Evolutionary conservation across 2,329 filamentous ascomycete genomes (phyloP).

Genomic region (Pezicula radicicola): DNA sequence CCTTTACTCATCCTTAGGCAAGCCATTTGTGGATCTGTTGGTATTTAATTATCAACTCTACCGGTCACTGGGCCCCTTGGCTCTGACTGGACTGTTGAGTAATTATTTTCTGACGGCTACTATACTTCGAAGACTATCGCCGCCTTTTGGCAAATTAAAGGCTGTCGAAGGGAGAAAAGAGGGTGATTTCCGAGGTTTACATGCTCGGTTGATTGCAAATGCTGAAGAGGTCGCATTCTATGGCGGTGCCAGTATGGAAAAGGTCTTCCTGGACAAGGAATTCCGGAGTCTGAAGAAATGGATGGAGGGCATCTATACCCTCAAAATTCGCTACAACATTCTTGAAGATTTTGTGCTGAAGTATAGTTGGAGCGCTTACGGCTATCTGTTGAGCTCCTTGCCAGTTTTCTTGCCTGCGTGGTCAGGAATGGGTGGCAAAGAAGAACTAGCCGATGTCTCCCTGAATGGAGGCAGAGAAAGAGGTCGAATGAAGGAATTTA

Average conservation of each 20-base stretch:
- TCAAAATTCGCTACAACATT: conserved; percentile 98
- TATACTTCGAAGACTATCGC: conserved; percentile 81
- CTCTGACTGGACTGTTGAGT: conserved; percentile 78
- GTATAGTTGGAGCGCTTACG: conserved; percentile 98
- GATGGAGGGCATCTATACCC: conserved; percentile 98
- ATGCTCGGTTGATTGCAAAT: conserved; percentile 91
- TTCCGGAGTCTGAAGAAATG: conserved; percentile 91
- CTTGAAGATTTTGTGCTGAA: conserved; percentile 97
- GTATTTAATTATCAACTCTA: conserved; percentile 99
- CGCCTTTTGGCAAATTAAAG: conserved; percentile 95
- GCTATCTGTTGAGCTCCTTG: conserved; percentile 88
- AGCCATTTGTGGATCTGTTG: conserved; percentile 92
- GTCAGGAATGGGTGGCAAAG: conserved; percentile 76
- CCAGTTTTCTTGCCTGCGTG: conserved; percentile 93
- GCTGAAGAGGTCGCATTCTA: conserved; percentile 98
- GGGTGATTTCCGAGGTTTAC: conserved; percentile 88
- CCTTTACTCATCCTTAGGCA: conserved; percentile 94
- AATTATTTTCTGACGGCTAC: conserved; percentile 96
- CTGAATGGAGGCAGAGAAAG: conserved; percentile 64
- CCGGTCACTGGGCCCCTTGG: conserved; percentile 83
- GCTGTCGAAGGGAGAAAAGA: conserved; percentile 93
- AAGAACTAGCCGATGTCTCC: conserved; percentile 57
- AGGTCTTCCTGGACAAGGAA: conserved; percentile 84
- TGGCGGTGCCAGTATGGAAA: conserved; percentile 91
- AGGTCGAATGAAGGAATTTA: conserved; percentile 95